A percentile compares a stretch with the other conserved stretches of the same genome.
phyloP scores from a whole-genome alignment of 805 yeast genomes.

The Myxozyma monticola region DNA sequence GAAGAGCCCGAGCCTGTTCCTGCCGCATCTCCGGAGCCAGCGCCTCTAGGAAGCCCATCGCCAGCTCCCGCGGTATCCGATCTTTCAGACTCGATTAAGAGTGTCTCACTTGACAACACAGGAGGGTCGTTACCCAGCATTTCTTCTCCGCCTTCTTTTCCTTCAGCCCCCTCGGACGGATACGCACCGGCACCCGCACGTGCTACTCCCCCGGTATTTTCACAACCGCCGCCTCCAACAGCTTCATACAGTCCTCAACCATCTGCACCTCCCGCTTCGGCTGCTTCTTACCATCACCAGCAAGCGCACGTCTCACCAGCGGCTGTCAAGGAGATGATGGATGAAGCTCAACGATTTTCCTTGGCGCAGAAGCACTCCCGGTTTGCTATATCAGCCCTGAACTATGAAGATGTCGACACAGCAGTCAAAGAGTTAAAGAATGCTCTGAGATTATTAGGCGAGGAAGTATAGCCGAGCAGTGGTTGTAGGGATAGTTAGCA shows the following conservation, averaged over 20 bases:
- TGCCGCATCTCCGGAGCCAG: not conserved
- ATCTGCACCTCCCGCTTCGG: constrained; percentile 13
- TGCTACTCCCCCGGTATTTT: constrained; percentile 23
- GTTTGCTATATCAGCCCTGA: constrained; percentile 71
- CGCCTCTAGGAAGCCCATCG: constrained; percentile 26
- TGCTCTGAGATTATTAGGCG: constrained; percentile 43
- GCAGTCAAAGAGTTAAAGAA: constrained; percentile 56
- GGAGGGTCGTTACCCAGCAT: no score
- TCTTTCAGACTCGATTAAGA: not conserved
- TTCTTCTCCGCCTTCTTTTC: not conserved
- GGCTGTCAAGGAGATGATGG: constrained; percentile 36
- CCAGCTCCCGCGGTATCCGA: no score
- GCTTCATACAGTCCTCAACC: constrained; percentile 16
- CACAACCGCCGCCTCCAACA: constrained; percentile 6
- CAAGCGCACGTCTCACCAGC: constrained; percentile 23
- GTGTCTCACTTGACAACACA: not conserved
- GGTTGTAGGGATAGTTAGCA: no score
- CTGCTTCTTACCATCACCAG: constrained; percentile 13
- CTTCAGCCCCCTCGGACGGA: not conserved
- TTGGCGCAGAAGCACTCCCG: constrained; percentile 63
- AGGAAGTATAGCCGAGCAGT: constrained; percentile 4
- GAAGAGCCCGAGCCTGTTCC: constrained; percentile 41
- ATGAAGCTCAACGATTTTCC: constrained; percentile 41
- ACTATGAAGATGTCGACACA: constrained; percentile 66
- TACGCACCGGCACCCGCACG: constrained; percentile 8